Evolutionary conservation across 148 eudicot species (phyloP), one percentile per base, ranked within the genome.

Genomic region (Talinum fruticosum): DNA sequence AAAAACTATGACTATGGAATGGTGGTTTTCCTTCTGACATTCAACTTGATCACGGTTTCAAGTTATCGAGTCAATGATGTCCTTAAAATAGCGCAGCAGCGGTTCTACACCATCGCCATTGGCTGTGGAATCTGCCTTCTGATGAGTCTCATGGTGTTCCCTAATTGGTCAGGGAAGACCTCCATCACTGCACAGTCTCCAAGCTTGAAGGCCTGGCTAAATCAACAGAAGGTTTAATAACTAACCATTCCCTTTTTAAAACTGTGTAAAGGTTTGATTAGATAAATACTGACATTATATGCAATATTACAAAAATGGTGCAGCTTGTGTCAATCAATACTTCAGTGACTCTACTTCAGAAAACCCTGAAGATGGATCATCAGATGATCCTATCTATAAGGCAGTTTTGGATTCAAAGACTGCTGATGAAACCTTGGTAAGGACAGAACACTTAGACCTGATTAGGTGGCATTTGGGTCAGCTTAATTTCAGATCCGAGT

Each of bases 161-260:
- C 99, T 0, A 82, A 86, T 73, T 96, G 99, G 99, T 93, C 99
- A 0, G 97, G 99, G 87, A 91, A 61, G 97, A 96, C 47, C 99
- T 96, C 37, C 99, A 93, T 64, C 83, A 83, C 30, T 90, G 88
- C 44, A 91, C 90, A 26, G 90, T 88, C n/a, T 82, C 85, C 75
- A 96, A 91, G 75, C 91, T 96, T 45, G 97, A 93, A 79, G 97
- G 94, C 77, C 88, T 96, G 72, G 93, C 97, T 32, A 76, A 47
- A 66, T 87, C 96, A 16, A 87, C 88, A 54, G 86, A 91, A 87
- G 98, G 98, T 94, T 84, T 53, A 24, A 8, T 62, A 8, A 13
- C 23, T 21, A 19, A 29, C 34, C 8, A 41, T 0, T 4, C 72
- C 47, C 49, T 1, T n/a, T 23, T 23, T 23, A 1, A 1, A 14